A percentile compares a stretch with the other conserved stretches of the same genome.
These are phyloP conservation scores for Naganishia albida DNA, from an alignment of 1,284 basidiomycete species.

Conservation along the genomic window DNA sequence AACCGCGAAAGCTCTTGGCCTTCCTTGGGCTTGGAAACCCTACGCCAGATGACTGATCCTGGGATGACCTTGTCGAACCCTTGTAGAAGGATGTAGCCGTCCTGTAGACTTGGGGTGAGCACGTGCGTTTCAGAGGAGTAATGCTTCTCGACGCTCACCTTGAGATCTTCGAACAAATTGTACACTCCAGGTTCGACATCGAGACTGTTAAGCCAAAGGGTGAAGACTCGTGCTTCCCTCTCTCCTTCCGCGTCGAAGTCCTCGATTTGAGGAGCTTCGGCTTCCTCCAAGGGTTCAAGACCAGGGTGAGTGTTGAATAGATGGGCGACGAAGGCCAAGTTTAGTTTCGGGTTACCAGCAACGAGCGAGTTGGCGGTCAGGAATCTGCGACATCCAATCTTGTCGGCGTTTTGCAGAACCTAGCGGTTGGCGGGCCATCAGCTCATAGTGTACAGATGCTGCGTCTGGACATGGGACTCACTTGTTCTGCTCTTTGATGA, in stretches of 20 bases:
- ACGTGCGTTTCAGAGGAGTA: background rate
- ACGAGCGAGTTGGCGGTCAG: constrained; percentile 88
- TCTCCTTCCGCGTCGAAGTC: constrained; percentile 99
- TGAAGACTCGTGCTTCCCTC: constrained; percentile 95
- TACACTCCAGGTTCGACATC: constrained; percentile 95
- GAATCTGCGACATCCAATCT: constrained; percentile 94
- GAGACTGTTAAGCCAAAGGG: constrained; percentile 94
- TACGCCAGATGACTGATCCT: constrained; percentile 87
- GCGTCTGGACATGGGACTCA: constrained; percentile 37
- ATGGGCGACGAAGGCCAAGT: constrained; percentile 97
- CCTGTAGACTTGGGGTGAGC: constrained; percentile 42
- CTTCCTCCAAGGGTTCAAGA: constrained; percentile 86
- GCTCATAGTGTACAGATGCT: too few relatives aligned
- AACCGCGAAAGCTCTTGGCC: constrained; percentile 86
- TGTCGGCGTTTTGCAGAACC: constrained; percentile 89
- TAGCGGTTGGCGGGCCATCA: constrained; percentile 38
- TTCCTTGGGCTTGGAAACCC: constrained; percentile 88
- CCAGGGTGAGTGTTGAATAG: constrained; percentile 98
- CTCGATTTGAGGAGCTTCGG: constrained; percentile 75
- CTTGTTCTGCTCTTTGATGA: constrained; percentile 80
- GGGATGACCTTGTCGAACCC: constrained; percentile 95
- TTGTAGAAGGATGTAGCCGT: constrained; percentile 87
- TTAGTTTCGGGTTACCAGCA: constrained; percentile 94
- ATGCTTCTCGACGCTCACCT: constrained; percentile 54
- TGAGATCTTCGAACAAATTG: constrained; percentile 94